These are phyloP conservation scores for Rhynchosporium agropyri DNA, from an alignment of 2,329 filamentous ascomycete genomes.

Conservation along the genomic window DNA sequence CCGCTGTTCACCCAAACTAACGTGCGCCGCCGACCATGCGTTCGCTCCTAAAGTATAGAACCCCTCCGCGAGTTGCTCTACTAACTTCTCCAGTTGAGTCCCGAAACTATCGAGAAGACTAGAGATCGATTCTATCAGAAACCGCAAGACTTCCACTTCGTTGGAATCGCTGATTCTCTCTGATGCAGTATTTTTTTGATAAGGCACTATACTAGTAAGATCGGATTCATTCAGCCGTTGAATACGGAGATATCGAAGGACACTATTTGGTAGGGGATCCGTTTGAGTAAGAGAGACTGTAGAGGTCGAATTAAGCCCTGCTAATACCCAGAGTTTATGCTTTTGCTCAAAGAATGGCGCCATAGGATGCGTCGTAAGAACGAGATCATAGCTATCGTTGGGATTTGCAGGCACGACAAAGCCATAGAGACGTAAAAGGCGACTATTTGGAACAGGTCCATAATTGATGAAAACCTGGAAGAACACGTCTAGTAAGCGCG, in stretches of 20 bases:
- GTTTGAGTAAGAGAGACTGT: conserved; percentile 22
- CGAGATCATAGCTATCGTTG: conserved; percentile 24
- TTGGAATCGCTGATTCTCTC: conserved; percentile 23
- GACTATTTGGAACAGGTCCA: conserved; percentile 23
- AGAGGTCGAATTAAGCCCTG: conserved; percentile 23
- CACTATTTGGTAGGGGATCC: conserved; percentile 21
- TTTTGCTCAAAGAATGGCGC: conserved; percentile 24
- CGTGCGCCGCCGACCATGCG: conserved; percentile 24
- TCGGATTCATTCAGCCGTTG: conserved; percentile 22
- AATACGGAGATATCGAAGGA: conserved; percentile 24
- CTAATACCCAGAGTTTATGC: conserved; percentile 22
- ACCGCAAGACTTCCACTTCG: conserved; percentile 22
- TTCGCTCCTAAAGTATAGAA: conserved; percentile 19
- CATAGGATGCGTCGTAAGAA: conserved; percentile 22
- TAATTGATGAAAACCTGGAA: conserved; percentile 24
- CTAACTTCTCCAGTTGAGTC: conserved; percentile 21
- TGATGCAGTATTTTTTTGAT: conserved; percentile 22
- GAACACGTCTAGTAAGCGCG: conserved; percentile 20
- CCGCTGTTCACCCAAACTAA: conserved; percentile 24
- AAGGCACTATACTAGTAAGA: conserved; percentile 17
- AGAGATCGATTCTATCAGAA: conserved; percentile 25
- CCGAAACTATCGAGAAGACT: conserved; percentile 23
- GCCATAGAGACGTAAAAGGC: conserved; percentile 24
- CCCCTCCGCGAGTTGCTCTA: conserved; percentile 23
- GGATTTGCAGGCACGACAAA: conserved; percentile 23